Evolutionary conservation across 2,329 filamentous ascomycete species (phyloP).

Genomic region (Aspergillus texensis): DNA sequence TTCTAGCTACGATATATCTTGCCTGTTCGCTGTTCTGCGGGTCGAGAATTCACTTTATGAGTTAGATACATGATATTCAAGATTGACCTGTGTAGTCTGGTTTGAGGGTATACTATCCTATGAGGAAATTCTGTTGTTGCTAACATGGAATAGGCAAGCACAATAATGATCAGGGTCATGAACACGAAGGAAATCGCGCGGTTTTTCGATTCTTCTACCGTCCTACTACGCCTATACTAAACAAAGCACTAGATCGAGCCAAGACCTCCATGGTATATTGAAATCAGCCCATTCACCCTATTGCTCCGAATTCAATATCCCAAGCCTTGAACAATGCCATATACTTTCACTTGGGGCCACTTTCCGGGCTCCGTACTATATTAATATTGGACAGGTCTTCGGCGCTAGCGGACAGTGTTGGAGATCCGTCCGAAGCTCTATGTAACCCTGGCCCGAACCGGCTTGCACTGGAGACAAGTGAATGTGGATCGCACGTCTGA

Average conservation of each 20-base stretch:
- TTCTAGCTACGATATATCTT: neutral
- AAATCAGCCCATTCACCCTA: too few relatives aligned
- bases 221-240: neutral
- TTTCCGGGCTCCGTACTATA: neutral
- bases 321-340: neutral
- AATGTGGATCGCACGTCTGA: neutral
- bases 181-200: fast-evolving
- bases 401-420: neutral
- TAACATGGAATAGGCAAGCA: neutral
- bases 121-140: neutral
- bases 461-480: neutral
- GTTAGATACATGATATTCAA: neutral
- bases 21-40: neutral
- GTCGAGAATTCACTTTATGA: neutral
- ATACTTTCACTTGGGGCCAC: neutral
- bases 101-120: neutral
- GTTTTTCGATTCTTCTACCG: neutral
- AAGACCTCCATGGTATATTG: too few relatives aligned
- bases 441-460: neutral
- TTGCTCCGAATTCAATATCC: neutral
- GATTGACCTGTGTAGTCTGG: neutral
- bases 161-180: fast-evolving
- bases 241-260: neutral
- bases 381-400: neutral
- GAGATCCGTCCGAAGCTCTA: neutral